A percentile compares a stretch with the other conserved stretches of the same genome.
phyloP scores from a whole-genome alignment of 2,329 filamentous ascomycete genomes.

The Ascochyta clinopodiicola region DNA sequence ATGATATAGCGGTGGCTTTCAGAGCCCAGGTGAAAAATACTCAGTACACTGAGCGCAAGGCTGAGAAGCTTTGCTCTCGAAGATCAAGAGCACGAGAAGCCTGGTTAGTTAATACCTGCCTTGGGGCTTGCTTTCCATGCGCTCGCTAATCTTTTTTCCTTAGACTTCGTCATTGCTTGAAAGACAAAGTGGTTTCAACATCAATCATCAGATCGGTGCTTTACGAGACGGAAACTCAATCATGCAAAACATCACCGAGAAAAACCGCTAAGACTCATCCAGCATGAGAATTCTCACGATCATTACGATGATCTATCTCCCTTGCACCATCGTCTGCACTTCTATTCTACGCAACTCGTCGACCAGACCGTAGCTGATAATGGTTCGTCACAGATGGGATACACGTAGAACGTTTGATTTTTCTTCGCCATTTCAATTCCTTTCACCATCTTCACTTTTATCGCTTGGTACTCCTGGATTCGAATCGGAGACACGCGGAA shows the following conservation, averaged over 20 bases:
- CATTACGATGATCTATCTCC: constrained; percentile 34
- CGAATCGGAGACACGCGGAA: too few relatives aligned
- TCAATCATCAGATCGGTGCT: constrained; percentile 27
- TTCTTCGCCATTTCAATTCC: constrained; percentile 34
- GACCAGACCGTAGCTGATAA: constrained; percentile 12
- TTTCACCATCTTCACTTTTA: constrained; percentile 27
- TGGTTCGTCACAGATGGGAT: not conserved
- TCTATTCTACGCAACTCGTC: constrained; percentile 37
- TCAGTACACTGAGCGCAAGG: not conserved
- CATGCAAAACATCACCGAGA: constrained; percentile 31
- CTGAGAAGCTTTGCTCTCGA: not conserved
- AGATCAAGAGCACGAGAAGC: constrained; percentile 2
- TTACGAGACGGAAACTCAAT: constrained; percentile 27
- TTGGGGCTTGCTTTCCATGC: too few relatives aligned
- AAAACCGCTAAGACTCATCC: constrained; percentile 28
- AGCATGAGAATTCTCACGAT: constrained; percentile 33
- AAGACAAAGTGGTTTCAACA: constrained; percentile 24
- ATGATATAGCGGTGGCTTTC: not conserved
- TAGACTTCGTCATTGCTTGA: constrained; percentile 31
- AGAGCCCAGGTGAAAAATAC: not conserved
- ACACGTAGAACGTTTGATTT: constrained; percentile 27
- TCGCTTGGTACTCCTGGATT: constrained; percentile 30
- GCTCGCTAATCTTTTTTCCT: not conserved
- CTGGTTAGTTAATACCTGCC: not conserved
- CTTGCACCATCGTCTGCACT: constrained; percentile 35